Base-by-base conservation (phyloP, 805 yeast genomes). In the Nakazawaea siamensis region DNA sequence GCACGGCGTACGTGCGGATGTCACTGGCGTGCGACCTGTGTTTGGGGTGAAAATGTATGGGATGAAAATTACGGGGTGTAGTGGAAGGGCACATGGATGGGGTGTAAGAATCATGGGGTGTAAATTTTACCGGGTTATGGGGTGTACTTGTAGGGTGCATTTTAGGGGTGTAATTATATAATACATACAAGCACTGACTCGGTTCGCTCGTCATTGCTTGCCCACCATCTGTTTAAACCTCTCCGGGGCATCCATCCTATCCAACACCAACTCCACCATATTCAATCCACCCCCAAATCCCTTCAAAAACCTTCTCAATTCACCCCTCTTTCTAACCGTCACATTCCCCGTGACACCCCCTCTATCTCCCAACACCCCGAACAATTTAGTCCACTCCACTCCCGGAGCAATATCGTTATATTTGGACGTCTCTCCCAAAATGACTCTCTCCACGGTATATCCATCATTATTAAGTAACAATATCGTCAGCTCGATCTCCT, bases 351-450 rank as follows among this genome's bases (percentile, higher is more conserved):
- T 42, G 34, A 49, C 50, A 16, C 56, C 50, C 8, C 58, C 54
- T 12, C 54, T 48, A 43, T 68, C 86, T n/a, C 87, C 88, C 49
- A 88, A 81, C 15, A 73, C 68, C 41, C 67, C 62, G 43, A 83
- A 64, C 34, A 84, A 58, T 39, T 73, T 61, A 7, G 79, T 66
- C 94, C 94, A 87, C 43, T 79, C 52, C 73, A 75, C 67, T n/a
- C 54, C 46, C 6, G 55, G 56, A 35, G 64, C 59, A 29, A 70
- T 67, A 42, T 70, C 76, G 44, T 70, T 70, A 44, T 70, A 70
- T 0, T 68, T 54, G 34, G 73, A 55, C 4, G 57, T 46, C n/a
- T 73, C 70, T 4, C 76, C 76, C 39, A 56, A 54, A 34, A 70
- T 68, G 15, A 58, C 60, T 43, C 76, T 52, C 49, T 70, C 76